Percentiles rank a stretch among this genome's conserved stretches.
These are phyloP conservation scores for Bryopsis sp. DNA, from an alignment of 139 green algal genomes.

Conservation along the genomic window DNA sequence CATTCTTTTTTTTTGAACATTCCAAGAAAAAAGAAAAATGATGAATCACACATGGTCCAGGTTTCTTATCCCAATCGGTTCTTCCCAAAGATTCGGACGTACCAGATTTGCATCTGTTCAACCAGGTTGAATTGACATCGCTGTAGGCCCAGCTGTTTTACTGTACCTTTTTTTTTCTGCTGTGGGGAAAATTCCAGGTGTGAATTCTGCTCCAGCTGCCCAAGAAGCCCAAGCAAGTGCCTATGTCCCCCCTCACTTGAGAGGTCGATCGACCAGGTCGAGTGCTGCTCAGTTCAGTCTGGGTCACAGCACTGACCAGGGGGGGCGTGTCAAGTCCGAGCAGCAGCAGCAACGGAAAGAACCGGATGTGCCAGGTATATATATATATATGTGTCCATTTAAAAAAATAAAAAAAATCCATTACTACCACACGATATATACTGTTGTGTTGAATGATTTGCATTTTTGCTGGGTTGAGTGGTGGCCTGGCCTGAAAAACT, in stretches of 20 bases:
- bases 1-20: not conserved
- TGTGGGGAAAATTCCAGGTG: not conserved
- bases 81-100: not conserved
- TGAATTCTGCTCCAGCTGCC: slow-evolving; percentile 6
- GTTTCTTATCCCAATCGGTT: not conserved
- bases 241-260: slow-evolving; percentile 47
- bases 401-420: no score
- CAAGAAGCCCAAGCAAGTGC: slow-evolving; percentile 21
- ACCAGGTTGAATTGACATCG: no score
- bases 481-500: not conserved
- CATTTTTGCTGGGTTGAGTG: not conserved
- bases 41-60: not conserved
- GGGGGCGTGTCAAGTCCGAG: not conserved
- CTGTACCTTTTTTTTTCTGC: no score
- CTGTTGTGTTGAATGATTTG: not conserved
- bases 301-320: slow-evolving; percentile 3
- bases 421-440: not conserved
- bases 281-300: slow-evolving; percentile 15
- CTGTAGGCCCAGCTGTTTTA: no score
- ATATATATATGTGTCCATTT: no score
- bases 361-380: slow-evolving; percentile 3
- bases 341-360: not conserved
- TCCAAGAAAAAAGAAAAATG: not conserved
- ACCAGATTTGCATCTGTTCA: no score
- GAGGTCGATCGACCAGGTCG: slow-evolving; percentile 20